These are phyloP conservation scores for Linnemannia elongata DNA, from an alignment of 192 early-diverging fungal genomes.

Conservation along the genomic window DNA sequence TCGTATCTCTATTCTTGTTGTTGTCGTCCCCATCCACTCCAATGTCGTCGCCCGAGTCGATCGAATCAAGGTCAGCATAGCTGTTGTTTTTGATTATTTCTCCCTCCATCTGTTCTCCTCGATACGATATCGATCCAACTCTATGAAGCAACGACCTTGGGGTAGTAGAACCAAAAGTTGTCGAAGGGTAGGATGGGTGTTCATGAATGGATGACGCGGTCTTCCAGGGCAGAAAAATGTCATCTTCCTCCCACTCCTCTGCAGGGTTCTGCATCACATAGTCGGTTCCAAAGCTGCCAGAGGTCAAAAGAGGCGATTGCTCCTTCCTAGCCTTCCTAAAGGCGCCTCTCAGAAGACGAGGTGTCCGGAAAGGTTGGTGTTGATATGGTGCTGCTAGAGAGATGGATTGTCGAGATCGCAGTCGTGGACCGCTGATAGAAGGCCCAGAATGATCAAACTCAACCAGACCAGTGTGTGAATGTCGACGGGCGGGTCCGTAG, in stretches of 20 bases:
- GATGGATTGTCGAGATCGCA: constrained; percentile 21
- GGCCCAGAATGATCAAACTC: neutral
- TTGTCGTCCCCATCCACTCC: neutral
- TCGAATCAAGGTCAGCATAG: neutral
- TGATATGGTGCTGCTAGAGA: constrained; percentile 23
- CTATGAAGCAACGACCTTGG: neutral
- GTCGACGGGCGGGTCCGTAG: constrained; percentile 18
- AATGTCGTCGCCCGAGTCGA: neutral
- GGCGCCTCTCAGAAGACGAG: constrained; percentile 23
- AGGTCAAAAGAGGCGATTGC: constrained; percentile 46
- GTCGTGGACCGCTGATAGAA: constrained; percentile 4
- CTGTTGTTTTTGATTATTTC: neutral
- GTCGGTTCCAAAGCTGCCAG: constrained; percentile 37
- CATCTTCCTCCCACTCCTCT: constrained; percentile 10
- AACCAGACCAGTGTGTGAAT: constrained; percentile 37
- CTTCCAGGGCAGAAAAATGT: neutral
- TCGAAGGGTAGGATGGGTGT: neutral
- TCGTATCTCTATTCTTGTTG: neutral
- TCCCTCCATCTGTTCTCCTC: neutral
- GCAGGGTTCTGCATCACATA: neutral
- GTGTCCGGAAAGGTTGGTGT: constrained; percentile 22
- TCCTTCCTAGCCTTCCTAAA: constrained; percentile 45
- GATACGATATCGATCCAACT: neutral
- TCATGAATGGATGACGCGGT: neutral
- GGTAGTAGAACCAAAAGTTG: neutral